Base-by-base conservation (phyloP, 805 yeast species). In the Pichia sporocuriosa region DNA sequence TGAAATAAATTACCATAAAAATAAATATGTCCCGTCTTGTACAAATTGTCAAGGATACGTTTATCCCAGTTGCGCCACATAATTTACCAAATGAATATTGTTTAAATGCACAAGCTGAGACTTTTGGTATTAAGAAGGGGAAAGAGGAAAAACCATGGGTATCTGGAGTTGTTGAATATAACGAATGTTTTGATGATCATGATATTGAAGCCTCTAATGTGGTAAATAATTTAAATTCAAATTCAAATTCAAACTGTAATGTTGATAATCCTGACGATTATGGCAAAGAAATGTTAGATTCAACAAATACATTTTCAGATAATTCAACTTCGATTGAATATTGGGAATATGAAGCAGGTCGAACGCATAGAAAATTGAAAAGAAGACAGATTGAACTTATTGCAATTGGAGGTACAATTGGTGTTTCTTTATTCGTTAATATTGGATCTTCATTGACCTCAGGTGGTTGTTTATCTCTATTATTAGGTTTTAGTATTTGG, bases 381-480 rank as follows among this genome's bases (percentile, higher is more conserved):
- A 73, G 79, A 39, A 67, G 95, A 46, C 94, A 85, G 61, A 78
- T 84, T 17, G 85, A 82, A 54, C 67, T 84, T 40, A 77, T 84
- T 45, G 86, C 87, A 10, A 80, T 84, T 16, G 85, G 88, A 38
- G 51, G 72, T 30, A 67, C 73, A 9, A 67, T 69, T 40, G 75
- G 73, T 20, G 65, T 69, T 4, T 68, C 72, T 1, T 51, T 69
- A 15, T 69, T 68, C 37, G 72, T 69, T 12, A 58, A 69, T 28
- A 69, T 69, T 32, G 69, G 71, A n/a, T 56, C 56, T 23, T 61
- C 66, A 1, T 54, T 69, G 24, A 56, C 54, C n/a, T 49, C 52
- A 23, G 68, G 69, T 19, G 75, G 75, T 1, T 70, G 72, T 4
- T 52, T 68, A 20, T 60, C 62, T 7, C 52, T 70, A 31, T 47